phyloP scores from a whole-genome alignment of 2,329 filamentous ascomycete species.

The Colletotrichum costaricense region DNA sequence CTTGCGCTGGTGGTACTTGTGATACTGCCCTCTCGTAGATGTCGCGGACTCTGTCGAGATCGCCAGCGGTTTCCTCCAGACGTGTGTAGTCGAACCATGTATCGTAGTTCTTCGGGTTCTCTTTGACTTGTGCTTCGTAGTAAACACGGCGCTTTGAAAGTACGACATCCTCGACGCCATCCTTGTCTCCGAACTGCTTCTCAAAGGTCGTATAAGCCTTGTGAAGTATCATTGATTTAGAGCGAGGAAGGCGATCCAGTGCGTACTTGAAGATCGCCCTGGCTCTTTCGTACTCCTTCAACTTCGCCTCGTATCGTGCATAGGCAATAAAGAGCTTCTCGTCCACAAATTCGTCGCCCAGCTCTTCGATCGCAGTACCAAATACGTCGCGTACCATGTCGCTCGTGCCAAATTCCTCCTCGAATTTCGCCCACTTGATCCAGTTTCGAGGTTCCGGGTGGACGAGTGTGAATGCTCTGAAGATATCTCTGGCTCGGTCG shows the following conservation, averaged over 20 bases:
- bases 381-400: conserved; percentile 94
- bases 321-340: conserved; percentile 96
- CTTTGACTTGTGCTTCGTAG: conserved; percentile 94
- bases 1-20: conserved; percentile 92
- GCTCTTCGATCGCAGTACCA: conserved; percentile 84
- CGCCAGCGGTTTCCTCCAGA: conserved; percentile 86
- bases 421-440: conserved; percentile 99
- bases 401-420: conserved; percentile 93
- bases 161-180: conserved; percentile 95
- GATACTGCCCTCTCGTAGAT: conserved; percentile 96
- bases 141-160: conserved; percentile 92
- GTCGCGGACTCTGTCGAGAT: conserved; percentile 86
- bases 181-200: conserved; percentile 94
- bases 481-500: conserved; percentile 89
- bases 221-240: conserved; percentile 85
- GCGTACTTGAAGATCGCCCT: conserved; percentile 98
- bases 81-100: conserved; percentile 96
- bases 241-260: conserved; percentile 88
- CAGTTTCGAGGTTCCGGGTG: conserved; percentile 96
- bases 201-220: conserved; percentile 98
- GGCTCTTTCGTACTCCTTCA: conserved; percentile 95
- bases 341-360: conserved; percentile 96
- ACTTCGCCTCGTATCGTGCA: conserved; percentile 91
- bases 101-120: conserved; percentile 97
- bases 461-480: conserved; percentile 88